Evolutionary conservation across 768 basidiomycete species (phyloP), one percentile per base, ranked within the genome.

Genomic region (Dictyophora rubrovolvata): DNA sequence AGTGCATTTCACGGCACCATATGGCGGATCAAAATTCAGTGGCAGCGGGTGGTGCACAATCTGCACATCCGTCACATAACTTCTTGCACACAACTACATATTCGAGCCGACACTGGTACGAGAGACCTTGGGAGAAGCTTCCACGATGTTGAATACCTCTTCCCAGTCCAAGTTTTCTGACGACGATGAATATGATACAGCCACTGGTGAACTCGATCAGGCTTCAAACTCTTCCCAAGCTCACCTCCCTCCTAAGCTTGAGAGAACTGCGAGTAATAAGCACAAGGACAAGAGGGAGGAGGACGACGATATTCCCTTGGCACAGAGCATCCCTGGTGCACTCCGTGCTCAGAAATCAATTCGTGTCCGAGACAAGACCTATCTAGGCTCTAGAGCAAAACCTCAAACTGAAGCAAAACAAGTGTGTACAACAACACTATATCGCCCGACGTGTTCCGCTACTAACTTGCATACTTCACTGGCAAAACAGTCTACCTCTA

Each of bases 271-370:
- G 4, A 28, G 28, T 2, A 28, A 28, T 28, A 7, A 7, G 28
- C 47, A n/a, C 47, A 48, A 21, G 47, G 21, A 48, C n/a, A 48
- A 48, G 47, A n/a, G 23, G 11, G 57, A 59, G 17, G 75, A 79
- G 42, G 84, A 89, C 56, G 92, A 95, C 67, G 86, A 95, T 64
- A 75, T 92, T 1, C 93, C 93, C 0, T 77, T 95, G 16, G 93
- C 91, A 2, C 83, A 81, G 63, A 77, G 84, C 33, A 89, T 92
- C 56, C 93, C 92, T 4, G 85, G 84, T 0, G 93, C 93, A 3
- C 71, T 95, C 60, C 79, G 76, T 2, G 92, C 90, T 10, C 93
- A 95, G 66, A 83, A 81, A 64, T 84, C 86, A 5, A 88, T 95
- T 56, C 80, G 89, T 18, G 75, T 76, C 49, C 80, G 89, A 67